phyloP scores from a whole-genome alignment of 805 yeast species.

The Kodamaea neixiangensis region DNA sequence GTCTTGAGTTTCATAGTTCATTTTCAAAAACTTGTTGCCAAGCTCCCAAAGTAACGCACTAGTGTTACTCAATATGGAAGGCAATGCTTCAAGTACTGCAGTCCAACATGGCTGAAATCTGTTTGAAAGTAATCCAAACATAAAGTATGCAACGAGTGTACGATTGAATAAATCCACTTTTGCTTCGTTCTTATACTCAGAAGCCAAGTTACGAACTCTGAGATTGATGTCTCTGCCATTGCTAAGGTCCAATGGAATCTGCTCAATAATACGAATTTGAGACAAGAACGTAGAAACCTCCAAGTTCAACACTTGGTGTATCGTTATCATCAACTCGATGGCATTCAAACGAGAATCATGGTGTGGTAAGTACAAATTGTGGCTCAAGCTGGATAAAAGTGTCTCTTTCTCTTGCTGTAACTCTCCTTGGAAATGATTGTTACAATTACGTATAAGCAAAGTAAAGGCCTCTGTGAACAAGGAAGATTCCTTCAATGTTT shows the following conservation, averaged over 20 bases:
- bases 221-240: slow-evolving; percentile 74
- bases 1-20: slow-evolving; percentile 23
- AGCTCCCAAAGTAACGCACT: slow-evolving; percentile 58
- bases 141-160: slow-evolving; percentile 34
- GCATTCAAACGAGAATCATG: slow-evolving; percentile 52
- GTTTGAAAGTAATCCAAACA: slow-evolving; percentile 66
- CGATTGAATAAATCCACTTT: slow-evolving; percentile 18
- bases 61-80: slow-evolving; percentile 37
- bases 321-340: slow-evolving; percentile 45
- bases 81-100: slow-evolving; percentile 64
- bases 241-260: slow-evolving; percentile 66
- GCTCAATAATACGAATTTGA: slow-evolving; percentile 63
- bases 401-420: slow-evolving; percentile 11
- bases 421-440: neutral
- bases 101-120: slow-evolving; percentile 87
- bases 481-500: slow-evolving; percentile 34
- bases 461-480: slow-evolving; percentile 38
- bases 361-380: slow-evolving; percentile 50
- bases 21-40: slow-evolving; percentile 35
- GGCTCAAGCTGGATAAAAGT: slow-evolving; percentile 16
- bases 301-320: slow-evolving; percentile 20
- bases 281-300: slow-evolving; percentile 44
- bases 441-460: slow-evolving; percentile 20
- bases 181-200: slow-evolving; percentile 38
- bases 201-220: slow-evolving; percentile 62